These are phyloP conservation scores for Psilocybe tampanensis DNA, from an alignment of 768 basidiomycete species.

Conservation along the genomic window DNA sequence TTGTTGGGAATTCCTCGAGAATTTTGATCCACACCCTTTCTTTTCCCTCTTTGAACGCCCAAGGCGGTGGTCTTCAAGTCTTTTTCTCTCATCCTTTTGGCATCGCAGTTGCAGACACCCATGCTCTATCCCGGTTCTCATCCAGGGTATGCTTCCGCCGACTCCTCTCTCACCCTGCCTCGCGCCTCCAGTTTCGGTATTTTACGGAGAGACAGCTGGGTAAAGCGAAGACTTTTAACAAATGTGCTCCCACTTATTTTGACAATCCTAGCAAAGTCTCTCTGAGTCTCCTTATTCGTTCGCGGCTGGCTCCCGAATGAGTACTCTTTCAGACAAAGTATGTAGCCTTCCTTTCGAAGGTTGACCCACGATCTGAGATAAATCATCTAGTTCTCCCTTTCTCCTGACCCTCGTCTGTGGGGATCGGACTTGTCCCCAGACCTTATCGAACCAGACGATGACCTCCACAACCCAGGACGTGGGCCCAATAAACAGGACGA, in stretches of 20 bases:
- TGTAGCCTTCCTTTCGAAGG: background rate
- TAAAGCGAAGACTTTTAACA: conserved; percentile 11
- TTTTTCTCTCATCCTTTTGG: conserved; percentile 15
- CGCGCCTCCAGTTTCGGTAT: conserved; percentile 35
- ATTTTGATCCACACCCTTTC: conserved; percentile 12
- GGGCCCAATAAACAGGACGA: conserved; percentile 28
- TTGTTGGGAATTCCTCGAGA: conserved; percentile 9
- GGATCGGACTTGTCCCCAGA: conserved; percentile 59
- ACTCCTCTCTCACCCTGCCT: conserved; percentile 33
- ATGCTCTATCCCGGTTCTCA: conserved; percentile 34
- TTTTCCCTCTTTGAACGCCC: conserved; percentile 9
- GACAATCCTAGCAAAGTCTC: conserved; percentile 29
- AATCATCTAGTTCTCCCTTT: conserved; percentile 55
- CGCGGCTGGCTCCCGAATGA: conserved; percentile 40
- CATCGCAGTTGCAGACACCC: conserved; percentile 2
- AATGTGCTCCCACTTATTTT: background rate
- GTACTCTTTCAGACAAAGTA: conserved; percentile 49
- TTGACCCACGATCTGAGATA: background rate
- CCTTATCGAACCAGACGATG: conserved; percentile 67
- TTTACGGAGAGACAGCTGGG: conserved; percentile 45
- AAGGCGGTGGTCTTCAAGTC: conserved; percentile 4
- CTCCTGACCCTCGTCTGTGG: conserved; percentile 70
- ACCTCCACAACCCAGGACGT: conserved; percentile 67
- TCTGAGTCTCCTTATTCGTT: conserved; percentile 49
- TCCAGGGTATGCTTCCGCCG: conserved; percentile 32